Conservation (phyloP, 352 stramenopile species). For the Phytopythium sindhum region DNA sequence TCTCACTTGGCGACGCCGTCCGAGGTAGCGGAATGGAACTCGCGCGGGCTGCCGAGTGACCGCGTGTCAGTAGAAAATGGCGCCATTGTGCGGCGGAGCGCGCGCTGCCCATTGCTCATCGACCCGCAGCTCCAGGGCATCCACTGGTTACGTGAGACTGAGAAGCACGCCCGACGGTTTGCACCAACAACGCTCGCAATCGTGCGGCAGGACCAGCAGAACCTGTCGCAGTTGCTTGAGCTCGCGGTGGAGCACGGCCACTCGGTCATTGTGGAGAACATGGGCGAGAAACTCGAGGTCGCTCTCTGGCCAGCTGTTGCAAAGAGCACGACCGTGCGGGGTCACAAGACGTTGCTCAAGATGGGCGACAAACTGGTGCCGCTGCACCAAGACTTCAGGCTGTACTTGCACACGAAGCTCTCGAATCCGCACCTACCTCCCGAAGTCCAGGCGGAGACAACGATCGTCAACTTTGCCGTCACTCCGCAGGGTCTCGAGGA, state of each 20-base stretch:
- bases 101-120: slow-evolving; percentile 84
- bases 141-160: slow-evolving; percentile 85
- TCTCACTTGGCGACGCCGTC: slow-evolving; percentile 66
- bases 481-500: slow-evolving; percentile 89
- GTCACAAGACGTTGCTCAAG: slow-evolving; percentile 71
- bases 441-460: slow-evolving; percentile 89
- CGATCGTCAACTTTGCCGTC: slow-evolving; percentile 91
- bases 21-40: slow-evolving; percentile 86
- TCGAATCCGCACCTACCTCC: slow-evolving; percentile 92
- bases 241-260: slow-evolving; percentile 75
- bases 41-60: slow-evolving; percentile 83
- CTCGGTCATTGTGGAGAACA: slow-evolving; percentile 87
- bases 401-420: slow-evolving; percentile 92
- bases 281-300: slow-evolving; percentile 84
- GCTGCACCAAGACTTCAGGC: slow-evolving; percentile 68
- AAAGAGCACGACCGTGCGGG: slow-evolving; percentile 66
- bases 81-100: slow-evolving; percentile 80
- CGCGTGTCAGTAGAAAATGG: slow-evolving; percentile 90
- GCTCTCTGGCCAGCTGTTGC: slow-evolving; percentile 84
- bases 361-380: slow-evolving; percentile 89
- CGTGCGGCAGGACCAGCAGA: slow-evolving; percentile 78
- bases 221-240: slow-evolving; percentile 74
- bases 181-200: slow-evolving; percentile 57
- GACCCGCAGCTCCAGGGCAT: slow-evolving; percentile 91
- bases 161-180: slow-evolving; percentile 51